Percentiles rank a stretch among this genome's conserved stretches.
Evolutionary conservation across 148 eudicot species (phyloP).

Genomic region (Beta vulgaris): DNA sequence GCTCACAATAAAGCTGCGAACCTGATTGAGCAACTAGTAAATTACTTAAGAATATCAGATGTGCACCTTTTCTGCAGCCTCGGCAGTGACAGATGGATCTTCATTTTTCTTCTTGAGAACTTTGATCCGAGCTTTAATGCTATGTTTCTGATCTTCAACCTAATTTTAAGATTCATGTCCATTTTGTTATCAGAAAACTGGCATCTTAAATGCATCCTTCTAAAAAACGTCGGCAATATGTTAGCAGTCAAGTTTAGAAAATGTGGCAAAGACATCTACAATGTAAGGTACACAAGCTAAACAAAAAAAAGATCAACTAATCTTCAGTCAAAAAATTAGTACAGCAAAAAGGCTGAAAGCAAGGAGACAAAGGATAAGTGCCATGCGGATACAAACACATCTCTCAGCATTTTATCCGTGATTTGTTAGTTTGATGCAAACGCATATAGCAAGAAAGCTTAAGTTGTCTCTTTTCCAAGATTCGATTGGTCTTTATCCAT

Average conservation of each 20-base stretch:
- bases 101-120: conserved; percentile 41
- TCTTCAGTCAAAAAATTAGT: too few species aligned
- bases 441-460: too few species aligned
- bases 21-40: neutral
- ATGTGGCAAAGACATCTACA: neutral
- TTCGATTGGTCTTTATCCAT: too few species aligned
- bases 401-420: too few species aligned
- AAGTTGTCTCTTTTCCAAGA: too few species aligned
- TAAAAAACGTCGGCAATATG: neutral
- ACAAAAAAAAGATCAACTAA: neutral
- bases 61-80: conserved; percentile 34
- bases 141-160: conserved; percentile 39
- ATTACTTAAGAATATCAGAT: neutral
- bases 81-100: conserved; percentile 22
- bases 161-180: conserved; percentile 17
- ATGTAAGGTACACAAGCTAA: neutral
- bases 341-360: too few species aligned
- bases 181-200: neutral
- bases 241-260: neutral
- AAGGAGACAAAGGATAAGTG: too few species aligned
- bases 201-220: neutral
- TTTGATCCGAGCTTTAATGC: conserved; percentile 33
- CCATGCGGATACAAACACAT: too few species aligned
- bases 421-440: too few species aligned
- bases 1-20: too few species aligned